Evolutionary conservation across 768 basidiomycete species (phyloP), one percentile per base, ranked within the genome.

Genomic region (Russula emetica): DNA sequence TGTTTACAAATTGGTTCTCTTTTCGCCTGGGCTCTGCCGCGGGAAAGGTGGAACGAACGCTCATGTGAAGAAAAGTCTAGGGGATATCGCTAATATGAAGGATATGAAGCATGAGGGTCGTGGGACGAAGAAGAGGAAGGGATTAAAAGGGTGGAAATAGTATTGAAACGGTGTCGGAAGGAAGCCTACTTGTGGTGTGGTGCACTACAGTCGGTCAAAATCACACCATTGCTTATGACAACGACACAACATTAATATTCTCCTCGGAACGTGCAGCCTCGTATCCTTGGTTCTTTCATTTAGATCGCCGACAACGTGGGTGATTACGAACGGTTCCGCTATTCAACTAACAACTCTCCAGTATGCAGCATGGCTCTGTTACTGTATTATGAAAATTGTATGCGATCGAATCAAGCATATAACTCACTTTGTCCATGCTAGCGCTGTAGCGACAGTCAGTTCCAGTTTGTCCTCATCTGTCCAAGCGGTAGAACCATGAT

Each of bases 1-100:
- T 87, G 67, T 74, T 71, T 49, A 80, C 70, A 70, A 87, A 88
- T 55, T 80, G 81, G 61, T 77, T 79, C 71, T 88, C 85, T 72
- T 82, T 87, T 63, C 64, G 64, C 51, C 59, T 59, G 7, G 64
- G 59, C 44, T 61, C 64, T 22, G 55, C 51, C 50, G 20, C 32
- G 13, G 60, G 40, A 44, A 51, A n/a, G 40, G 34, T 55, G n/a
- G 66, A 38, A 28, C 54, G 62, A 51, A 51, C 11, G 42, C 45
- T 67, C 63, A 64, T 60, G 53, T 32, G 58, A 55, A 45, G 34
- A n/a, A 34, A 26, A 24, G 44, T 16, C n/a, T 30, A 32, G 10
- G 36, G 28, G 62, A 24, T 55, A 42, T 26, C 9, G 42, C 8
- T 51, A 10, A 36, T 58, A 24, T 18, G 36, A n/a, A 36, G 28